phyloP scores from a whole-genome alignment of 2,329 filamentous ascomycete genomes.

The Venturiaceae sp. region DNA sequence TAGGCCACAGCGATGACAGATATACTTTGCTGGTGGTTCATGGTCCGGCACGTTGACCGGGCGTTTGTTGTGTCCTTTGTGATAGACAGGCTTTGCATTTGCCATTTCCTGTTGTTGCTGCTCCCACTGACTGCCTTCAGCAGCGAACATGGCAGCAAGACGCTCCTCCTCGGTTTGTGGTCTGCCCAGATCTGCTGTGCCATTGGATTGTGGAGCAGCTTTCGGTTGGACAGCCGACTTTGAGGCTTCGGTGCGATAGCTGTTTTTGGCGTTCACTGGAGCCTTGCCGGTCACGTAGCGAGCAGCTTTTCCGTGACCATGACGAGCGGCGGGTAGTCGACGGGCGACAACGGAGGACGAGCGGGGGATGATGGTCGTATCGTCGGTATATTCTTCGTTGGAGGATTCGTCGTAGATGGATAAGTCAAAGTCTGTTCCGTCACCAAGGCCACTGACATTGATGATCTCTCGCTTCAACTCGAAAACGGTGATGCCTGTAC shows the following conservation, averaged over 20 bases:
- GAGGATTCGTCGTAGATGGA: conserved; percentile 89
- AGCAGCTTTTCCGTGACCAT: conserved; percentile 81
- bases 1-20: conserved; percentile 92
- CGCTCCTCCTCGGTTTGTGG: conserved; percentile 90
- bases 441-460: conserved; percentile 81
- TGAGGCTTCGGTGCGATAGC: conserved; percentile 54
- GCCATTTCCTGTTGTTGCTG: conserved; percentile 90
- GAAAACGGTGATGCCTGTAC: conserved; percentile 95
- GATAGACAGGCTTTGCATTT: conserved; percentile 32
- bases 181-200: conserved; percentile 47
- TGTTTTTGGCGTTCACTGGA: conserved; percentile 78
- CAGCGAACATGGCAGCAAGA: conserved; percentile 83
- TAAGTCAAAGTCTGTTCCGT: conserved; percentile 93
- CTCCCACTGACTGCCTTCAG: conserved; percentile 85
- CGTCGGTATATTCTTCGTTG: conserved; percentile 93
- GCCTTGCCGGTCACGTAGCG: conserved; percentile 96
- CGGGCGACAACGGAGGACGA: conserved; percentile 89
- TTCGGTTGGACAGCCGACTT: conserved; percentile 24
- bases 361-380: conserved; percentile 92
- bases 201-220: conserved; percentile 24
- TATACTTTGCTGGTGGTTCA: conserved; percentile 85
- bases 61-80: conserved; percentile 29
- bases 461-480: conserved; percentile 99
- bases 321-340: conserved; percentile 72
- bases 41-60: conserved; percentile 77